Evolutionary conservation across 495 filamentous ascomycete species (phyloP).

Genomic region (Xylaria palmicola): DNA sequence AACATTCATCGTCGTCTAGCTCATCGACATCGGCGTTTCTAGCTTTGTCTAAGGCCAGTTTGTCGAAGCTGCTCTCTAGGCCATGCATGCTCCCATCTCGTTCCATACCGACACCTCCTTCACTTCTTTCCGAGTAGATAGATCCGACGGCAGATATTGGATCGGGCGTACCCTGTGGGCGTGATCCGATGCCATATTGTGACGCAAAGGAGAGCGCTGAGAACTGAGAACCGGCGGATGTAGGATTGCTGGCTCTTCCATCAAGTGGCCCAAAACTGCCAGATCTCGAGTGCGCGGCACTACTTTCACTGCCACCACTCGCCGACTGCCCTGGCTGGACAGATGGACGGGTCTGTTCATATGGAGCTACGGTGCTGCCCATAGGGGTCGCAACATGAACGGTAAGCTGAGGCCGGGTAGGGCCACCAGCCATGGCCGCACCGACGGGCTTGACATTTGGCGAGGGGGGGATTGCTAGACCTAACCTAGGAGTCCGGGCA

Average conservation of each 20-base stretch:
- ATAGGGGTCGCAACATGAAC: slow-evolving; percentile 82
- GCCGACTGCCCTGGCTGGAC: slow-evolving; percentile 55
- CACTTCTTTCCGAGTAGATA: slow-evolving; percentile 71
- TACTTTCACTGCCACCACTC: slow-evolving; percentile 70
- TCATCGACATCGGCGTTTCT: slow-evolving; percentile 85
- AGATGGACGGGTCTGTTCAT: slow-evolving; percentile 49
- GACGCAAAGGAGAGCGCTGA: slow-evolving; percentile 74
- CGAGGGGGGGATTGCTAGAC: slow-evolving; percentile 83
- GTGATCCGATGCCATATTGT: slow-evolving; percentile 57
- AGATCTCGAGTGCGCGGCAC: slow-evolving; percentile 65
- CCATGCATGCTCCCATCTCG: slow-evolving; percentile 67
- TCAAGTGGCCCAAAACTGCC: slow-evolving; percentile 74
- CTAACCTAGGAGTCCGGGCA: slow-evolving; percentile 71
- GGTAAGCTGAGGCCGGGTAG: slow-evolving; percentile 51
- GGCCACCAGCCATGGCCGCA: slow-evolving; percentile 36
- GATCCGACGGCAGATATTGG: slow-evolving; percentile 86
- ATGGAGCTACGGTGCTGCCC: slow-evolving; percentile 68
- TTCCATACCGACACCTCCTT: slow-evolving; percentile 66
- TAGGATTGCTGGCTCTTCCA: slow-evolving; percentile 69
- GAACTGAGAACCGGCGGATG: slow-evolving; percentile 78
- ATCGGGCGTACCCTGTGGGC: slow-evolving; percentile 69
- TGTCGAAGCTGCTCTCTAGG: slow-evolving; percentile 66
- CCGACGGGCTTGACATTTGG: slow-evolving; percentile 71
- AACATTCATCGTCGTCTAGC: slow-evolving; percentile 90
- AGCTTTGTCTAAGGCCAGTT: slow-evolving; percentile 75